Percentiles rank a stretch among this genome's conserved stretches.
These are phyloP conservation scores for Rubroshorea leprosula DNA, from an alignment of 345 rosid genomes.

Conservation along the genomic window DNA sequence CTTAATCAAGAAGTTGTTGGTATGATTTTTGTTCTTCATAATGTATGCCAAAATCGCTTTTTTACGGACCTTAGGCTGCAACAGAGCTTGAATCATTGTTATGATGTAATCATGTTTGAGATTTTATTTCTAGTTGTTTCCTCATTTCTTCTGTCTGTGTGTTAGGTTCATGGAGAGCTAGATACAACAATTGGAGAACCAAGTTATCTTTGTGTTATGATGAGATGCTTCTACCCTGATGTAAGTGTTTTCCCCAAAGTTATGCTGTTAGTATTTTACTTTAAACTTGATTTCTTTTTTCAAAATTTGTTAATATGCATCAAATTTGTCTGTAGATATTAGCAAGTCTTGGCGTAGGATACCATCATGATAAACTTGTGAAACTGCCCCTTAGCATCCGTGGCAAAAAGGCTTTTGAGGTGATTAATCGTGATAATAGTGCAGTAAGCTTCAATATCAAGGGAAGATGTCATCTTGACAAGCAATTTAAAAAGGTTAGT, in stretches of 20 bases:
- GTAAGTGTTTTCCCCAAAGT: conserved; percentile 35
- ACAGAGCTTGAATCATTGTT: background rate
- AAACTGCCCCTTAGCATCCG: conserved; percentile 56
- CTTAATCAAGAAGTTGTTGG: too few relatives aligned
- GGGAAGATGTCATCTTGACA: conserved; percentile 66
- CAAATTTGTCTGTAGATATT: conserved; percentile 30
- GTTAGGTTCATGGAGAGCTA: conserved; percentile 80
- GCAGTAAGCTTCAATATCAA: conserved; percentile 66
- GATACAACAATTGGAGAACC: conserved; percentile 77
- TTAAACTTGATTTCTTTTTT: conserved; percentile 3
- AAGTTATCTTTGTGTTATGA: conserved; percentile 50
- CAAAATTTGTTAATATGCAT: conserved; percentile 14
- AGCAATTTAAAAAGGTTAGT: conserved; percentile 64
- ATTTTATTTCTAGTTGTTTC: too few relatives aligned
- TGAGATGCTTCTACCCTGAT: conserved; percentile 61
- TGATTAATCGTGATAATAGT: conserved; percentile 39
- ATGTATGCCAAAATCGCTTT: too few relatives aligned
- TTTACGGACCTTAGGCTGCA: too few relatives aligned
- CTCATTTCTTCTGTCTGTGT: conserved; percentile 1
- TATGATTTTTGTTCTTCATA: background rate
- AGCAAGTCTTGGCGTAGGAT: conserved; percentile 64
- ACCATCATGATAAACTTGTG: conserved; percentile 62
- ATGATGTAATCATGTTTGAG: background rate
- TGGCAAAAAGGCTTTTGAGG: conserved; percentile 70
- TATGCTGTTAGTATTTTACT: conserved; percentile 1